Base-by-base conservation (phyloP, 768 basidiomycete species). In the Xerocomellus dryophilus region DNA sequence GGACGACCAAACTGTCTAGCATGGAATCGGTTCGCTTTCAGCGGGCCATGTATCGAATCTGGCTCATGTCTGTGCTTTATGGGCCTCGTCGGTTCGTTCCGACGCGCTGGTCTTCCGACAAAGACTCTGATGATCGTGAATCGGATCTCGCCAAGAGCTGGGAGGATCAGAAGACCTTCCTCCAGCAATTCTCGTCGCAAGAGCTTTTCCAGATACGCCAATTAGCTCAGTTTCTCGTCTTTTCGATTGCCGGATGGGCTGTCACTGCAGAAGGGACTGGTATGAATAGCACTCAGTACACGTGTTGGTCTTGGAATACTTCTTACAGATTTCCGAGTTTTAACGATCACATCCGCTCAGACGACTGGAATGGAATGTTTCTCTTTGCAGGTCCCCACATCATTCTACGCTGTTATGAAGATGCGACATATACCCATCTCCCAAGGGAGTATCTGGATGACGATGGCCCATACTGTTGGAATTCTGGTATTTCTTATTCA, bases 21-120 rank as follows among this genome's bases (percentile, higher is more conserved):
- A 34, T 25, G 4, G 75, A 77, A 56, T 71, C 71, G 2, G 5
- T 56, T 17, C 64, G 61, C n/a, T 72, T 73, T 41, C 56, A 55
- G 9, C 50, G 65, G 10, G 69, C 66, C 17, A 49, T 69, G 47
- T 71, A 72, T 48, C 59, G 71, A 1, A 57, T 66, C 32, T 69
- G 63, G 60, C 48, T 68, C 5, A 60, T 57, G 36, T 60, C 57
- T 7, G 43, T 50, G 9, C 45, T 63, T 14, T 55, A 51, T 15
- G 58, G 56, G 25, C 48, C 47, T 1, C 54, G 44, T 40, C 43
- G 38, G 35, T 49, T 35, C 14, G 11, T 1, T 12, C 1, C 45
- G 11, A 9, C 5, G 25, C 2, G 8, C 3, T 7, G 2, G 11
- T n/a, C 0, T 29, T 29, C 29, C 29, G 8, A 23, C 1, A 35